phyloP scores from a whole-genome alignment of 2,329 filamentous ascomycete genomes.

The Trichoderma gracile region DNA sequence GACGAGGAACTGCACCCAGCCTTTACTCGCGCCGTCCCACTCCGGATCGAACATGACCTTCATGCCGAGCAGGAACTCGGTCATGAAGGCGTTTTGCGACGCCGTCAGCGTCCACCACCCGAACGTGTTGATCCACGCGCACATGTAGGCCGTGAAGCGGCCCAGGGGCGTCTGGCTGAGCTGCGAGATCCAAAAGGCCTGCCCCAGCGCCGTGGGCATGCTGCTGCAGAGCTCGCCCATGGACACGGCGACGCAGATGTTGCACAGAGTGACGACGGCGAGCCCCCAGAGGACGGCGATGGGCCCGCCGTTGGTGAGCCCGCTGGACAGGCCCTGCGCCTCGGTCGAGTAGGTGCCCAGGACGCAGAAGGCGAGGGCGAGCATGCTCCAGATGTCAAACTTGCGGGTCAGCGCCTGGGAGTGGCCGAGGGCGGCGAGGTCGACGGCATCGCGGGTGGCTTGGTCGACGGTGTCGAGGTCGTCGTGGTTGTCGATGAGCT shows the following conservation, averaged over 20 bases:
- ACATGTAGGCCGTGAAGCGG: slow-evolving; percentile 56
- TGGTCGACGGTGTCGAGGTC: slow-evolving; percentile 31
- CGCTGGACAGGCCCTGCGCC: slow-evolving; percentile 50
- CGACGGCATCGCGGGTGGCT: slow-evolving; percentile 40
- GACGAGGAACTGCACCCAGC: slow-evolving; percentile 57
- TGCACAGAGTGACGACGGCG: slow-evolving; percentile 53
- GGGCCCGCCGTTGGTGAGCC: slow-evolving; percentile 56
- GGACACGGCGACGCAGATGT: slow-evolving; percentile 55
- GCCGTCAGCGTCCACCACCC: slow-evolving; percentile 60
- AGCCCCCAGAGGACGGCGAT: slow-evolving; percentile 58
- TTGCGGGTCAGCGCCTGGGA: slow-evolving; percentile 45
- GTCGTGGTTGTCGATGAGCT: slow-evolving; percentile 34
- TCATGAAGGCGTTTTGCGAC: slow-evolving; percentile 59
- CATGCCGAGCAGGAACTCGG: slow-evolving; percentile 58
- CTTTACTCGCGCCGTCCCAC: slow-evolving; percentile 47
- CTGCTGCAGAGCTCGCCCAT: slow-evolving; percentile 58
- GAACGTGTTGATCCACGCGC: slow-evolving; percentile 61
- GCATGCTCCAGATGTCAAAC: slow-evolving; percentile 58
- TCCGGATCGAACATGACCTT: slow-evolving; percentile 53
- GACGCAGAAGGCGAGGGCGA: slow-evolving; percentile 58
- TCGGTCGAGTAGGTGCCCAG: slow-evolving; percentile 61
- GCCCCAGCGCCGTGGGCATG: slow-evolving; percentile 62
- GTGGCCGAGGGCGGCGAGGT: slow-evolving; percentile 46
- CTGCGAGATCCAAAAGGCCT: slow-evolving; percentile 56
- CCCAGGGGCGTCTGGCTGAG: slow-evolving; percentile 44